Evolutionary conservation across 768 basidiomycete species (phyloP), one percentile per base, ranked within the genome.

Genomic region (Pisolithus orientalis): DNA sequence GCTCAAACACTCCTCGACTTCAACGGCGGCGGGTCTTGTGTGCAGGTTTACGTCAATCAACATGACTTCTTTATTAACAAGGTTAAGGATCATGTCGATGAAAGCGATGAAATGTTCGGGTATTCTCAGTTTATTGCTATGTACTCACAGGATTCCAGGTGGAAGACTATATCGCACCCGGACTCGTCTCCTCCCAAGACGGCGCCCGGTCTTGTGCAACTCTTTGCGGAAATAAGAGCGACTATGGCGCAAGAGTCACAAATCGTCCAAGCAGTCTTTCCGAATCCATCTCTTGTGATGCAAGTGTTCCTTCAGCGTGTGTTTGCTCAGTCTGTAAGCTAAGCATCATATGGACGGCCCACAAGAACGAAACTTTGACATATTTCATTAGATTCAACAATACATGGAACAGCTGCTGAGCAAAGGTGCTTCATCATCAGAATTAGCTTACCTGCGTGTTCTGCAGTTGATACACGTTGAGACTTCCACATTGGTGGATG

Each of bases 1-100:
- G 95, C 96, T 0, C 90, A 94, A 72, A 95, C 92, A 2, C 74
- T 99, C 6, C 80, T 96, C 16, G 96, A 98, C 67, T 99, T 99
- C 73, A 99, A 99, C 58, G 96, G 96, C 6, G 96, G 96, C 8
- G 76, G 89, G 42, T 95, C 94, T 0, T 98, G 96, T 63, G 89
- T 99, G 5, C 94, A 97, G 69, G 91, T 98, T 11, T 99, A 98
- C 62, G 96, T 99, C 51, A 99, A 98, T 62, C 96, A 99, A 65
- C 96, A 99, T 61, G 96, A 98, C 66, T 99, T 99, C 75, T 99
- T 99, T 76, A 97, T 98, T 66, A 94, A 94, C 65, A 82, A 90
- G 50, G 83, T 91, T 38, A 83, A 87, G 34, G 85, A 85, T 49
- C 75, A 75, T 31, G 76, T 77, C 53, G 70, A 77, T 13, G 69